phyloP scores from a whole-genome alignment of 768 basidiomycete genomes.

The Mycena alexandri region DNA sequence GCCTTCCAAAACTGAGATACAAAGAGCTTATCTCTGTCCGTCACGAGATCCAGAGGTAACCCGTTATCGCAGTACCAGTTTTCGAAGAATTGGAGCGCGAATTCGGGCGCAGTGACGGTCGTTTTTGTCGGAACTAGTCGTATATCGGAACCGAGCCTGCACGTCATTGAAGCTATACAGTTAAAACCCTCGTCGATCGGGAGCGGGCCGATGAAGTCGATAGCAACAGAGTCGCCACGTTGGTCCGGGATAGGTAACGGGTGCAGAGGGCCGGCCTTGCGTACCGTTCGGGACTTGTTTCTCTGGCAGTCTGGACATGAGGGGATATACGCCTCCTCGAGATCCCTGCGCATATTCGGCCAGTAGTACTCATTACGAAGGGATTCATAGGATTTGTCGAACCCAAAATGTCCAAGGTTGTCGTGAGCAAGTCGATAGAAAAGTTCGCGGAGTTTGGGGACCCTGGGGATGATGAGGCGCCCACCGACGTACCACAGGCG shows the following conservation, averaged over 20 bases:
- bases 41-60: conserved; percentile 6
- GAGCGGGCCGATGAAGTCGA: conserved; percentile 40
- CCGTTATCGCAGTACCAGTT: conserved; percentile 23
- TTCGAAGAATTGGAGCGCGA: conserved; percentile 5
- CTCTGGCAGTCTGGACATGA: conserved; percentile 46
- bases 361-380: conserved; percentile 36
- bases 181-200: conserved; percentile 41
- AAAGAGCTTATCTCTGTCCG: conserved; percentile 23
- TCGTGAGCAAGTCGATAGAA: conserved; percentile 38
- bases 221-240: conserved; percentile 27
- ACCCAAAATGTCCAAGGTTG: conserved; percentile 35
- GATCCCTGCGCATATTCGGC: conserved; percentile 23
- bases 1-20: conserved; percentile 5
- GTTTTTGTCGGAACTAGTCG: too few relatives aligned
- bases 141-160: conserved; percentile 22
- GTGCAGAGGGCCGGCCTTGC: conserved; percentile 42
- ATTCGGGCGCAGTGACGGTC: too few relatives aligned
- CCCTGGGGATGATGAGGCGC: too few relatives aligned
- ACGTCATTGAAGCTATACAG: conserved; percentile 34
- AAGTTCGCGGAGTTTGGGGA: not conserved
- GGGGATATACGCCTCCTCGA: conserved; percentile 42
- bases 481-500: conserved; percentile 1
- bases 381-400: conserved; percentile 36
- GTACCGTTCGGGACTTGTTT: conserved; percentile 41
- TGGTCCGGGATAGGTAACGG: conserved; percentile 41